Conservation (phyloP, 2,329 filamentous ascomycete genomes). For the Sarocladium oryzae region DNA sequence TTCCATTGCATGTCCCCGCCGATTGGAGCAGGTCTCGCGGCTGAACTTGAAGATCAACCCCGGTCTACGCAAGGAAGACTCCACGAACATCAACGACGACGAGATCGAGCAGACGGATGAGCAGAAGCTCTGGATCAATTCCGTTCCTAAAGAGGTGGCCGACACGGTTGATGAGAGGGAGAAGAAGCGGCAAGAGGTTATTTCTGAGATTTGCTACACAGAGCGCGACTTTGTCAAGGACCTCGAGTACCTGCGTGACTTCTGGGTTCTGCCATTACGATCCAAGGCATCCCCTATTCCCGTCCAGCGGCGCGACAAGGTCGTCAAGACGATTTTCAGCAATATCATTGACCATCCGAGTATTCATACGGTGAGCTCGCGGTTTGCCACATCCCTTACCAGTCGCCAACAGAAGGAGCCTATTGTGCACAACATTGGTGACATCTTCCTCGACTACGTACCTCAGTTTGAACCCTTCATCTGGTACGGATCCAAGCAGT, state of each 20-base stretch:
- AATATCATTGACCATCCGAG: conserved; percentile 80
- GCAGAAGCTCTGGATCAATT: conserved; percentile 99
- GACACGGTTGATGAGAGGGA: conserved; percentile 85
- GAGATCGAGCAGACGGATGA: conserved; percentile 81
- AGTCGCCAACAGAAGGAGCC: conserved; percentile 84
- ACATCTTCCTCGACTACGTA: conserved; percentile 89
- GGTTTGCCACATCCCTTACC: conserved; percentile 81
- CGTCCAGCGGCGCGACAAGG: conserved; percentile 77
- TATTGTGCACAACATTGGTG: conserved; percentile 82
- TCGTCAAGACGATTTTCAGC: conserved; percentile 90
- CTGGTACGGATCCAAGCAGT: conserved; percentile 87
- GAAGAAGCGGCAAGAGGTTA: conserved; percentile 96
- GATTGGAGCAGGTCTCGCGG: conserved; percentile 89
- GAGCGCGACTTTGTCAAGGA: conserved; percentile 99
- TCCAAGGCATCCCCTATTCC: conserved; percentile 82
- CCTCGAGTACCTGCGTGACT: conserved; percentile 92
- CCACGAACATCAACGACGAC: conserved; percentile 62
- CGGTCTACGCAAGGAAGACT: conserved; percentile 64
- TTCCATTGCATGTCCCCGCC: conserved; percentile 90
- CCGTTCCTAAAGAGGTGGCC: conserved; percentile 88
- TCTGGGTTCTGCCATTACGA: conserved; percentile 92
- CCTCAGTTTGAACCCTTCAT: conserved; percentile 95
- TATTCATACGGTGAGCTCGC: conserved; percentile 85
- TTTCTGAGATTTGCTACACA: conserved; percentile 97
- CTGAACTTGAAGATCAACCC: conserved; percentile 90